phyloP scores from a whole-genome alignment of 1,284 basidiomycete species.

The Trichosporon ovoides region DNA sequence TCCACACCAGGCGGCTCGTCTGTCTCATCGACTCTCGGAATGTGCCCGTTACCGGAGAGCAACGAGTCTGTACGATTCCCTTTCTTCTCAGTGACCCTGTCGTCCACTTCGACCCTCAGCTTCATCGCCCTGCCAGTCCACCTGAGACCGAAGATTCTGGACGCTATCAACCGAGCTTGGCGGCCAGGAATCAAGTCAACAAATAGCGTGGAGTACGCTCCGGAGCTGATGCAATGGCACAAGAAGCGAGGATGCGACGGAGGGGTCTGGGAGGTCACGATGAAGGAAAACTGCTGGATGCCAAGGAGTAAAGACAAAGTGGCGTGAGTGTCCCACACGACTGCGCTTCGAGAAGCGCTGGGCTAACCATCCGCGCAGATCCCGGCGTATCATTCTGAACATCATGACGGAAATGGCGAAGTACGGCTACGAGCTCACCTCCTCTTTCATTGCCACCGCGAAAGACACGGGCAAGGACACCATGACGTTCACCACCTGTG shows the following conservation, averaged over 20 bases:
- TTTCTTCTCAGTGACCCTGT: conserved; percentile 42
- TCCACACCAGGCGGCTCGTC: conserved; percentile 24
- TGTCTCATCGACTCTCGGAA: conserved; percentile 28
- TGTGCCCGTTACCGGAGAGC: conserved; percentile 36
- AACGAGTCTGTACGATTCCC: conserved; percentile 24
- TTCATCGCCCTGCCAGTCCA: conserved; percentile 39
- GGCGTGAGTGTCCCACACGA: conserved; percentile 32
- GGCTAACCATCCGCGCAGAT: conserved; percentile 18
- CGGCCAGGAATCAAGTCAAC: conserved; percentile 30
- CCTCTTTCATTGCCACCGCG: conserved; percentile 39
- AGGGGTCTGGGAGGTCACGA: conserved; percentile 43
- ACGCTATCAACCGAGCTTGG: conserved; percentile 37
- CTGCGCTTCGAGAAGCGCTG: background rate
- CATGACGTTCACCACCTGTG: conserved; percentile 32
- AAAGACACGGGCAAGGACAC: conserved; percentile 47
- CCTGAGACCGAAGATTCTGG: conserved; percentile 33
- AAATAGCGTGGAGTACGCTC: conserved; percentile 36
- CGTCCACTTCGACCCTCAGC: conserved; percentile 35
- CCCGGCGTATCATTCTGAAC: conserved; percentile 41
- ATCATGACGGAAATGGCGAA: conserved; percentile 38
- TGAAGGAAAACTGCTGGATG: conserved; percentile 41
- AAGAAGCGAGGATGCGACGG: conserved; percentile 42
- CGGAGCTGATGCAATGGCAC: conserved; percentile 40
- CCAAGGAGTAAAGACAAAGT: conserved; percentile 40
- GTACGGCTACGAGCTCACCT: conserved; percentile 34